Conservation (phyloP, 371 early-diverging fungal species). For the Lichtheimia ramosa region DNA sequence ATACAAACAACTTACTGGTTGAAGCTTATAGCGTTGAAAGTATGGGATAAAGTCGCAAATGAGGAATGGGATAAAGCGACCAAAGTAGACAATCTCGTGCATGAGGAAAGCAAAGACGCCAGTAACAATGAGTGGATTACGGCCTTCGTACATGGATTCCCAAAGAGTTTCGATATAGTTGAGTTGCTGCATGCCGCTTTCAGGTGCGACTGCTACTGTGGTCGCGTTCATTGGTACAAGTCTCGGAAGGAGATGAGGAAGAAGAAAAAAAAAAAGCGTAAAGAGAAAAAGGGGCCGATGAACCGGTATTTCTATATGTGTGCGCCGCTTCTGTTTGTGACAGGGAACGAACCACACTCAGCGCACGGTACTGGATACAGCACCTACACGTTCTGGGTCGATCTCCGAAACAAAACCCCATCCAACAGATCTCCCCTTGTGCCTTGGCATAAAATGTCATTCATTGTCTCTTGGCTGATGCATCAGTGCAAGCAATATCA, state of each 20-base stretch:
- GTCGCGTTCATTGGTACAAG: constrained; percentile 8
- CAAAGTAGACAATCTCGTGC: constrained; percentile 82
- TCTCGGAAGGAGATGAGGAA: neutral
- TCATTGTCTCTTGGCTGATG: too few species aligned
- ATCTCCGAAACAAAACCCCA: too few species aligned
- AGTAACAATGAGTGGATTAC: constrained; percentile 69
- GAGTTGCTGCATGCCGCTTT: constrained; percentile 12
- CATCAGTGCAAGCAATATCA: too few species aligned
- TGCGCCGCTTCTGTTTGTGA: neutral
- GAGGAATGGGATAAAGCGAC: constrained; percentile 74
- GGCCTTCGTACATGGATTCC: constrained; percentile 65
- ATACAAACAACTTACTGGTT: constrained; percentile 25
- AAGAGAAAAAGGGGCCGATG: neutral
- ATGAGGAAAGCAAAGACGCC: constrained; percentile 65
- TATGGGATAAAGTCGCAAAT: constrained; percentile 46
- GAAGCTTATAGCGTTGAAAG: constrained; percentile 25
- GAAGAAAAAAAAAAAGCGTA: neutral
- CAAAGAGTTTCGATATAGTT: constrained; percentile 37
- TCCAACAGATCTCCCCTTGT: too few species aligned
- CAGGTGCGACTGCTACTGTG: neutral
- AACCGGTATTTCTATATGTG: neutral
- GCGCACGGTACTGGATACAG: too few species aligned
- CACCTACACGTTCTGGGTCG: too few species aligned
- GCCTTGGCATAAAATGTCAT: too few species aligned
- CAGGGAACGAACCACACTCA: too few species aligned